These are phyloP conservation scores for Cenchrus fungigraminus DNA, from an alignment of 176 grass and related monocot species.

Conservation along the genomic window DNA sequence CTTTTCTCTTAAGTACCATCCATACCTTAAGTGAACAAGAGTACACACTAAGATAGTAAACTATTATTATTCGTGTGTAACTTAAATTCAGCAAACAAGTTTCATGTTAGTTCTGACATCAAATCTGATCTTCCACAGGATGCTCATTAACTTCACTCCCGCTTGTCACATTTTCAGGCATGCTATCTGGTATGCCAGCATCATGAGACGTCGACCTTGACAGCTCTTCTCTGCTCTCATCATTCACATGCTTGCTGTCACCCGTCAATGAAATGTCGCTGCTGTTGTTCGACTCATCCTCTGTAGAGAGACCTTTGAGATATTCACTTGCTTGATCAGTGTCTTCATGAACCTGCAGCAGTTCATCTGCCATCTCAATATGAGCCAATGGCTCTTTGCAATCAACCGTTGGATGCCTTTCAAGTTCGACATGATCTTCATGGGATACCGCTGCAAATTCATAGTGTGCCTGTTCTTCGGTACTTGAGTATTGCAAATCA, in stretches of 20 bases:
- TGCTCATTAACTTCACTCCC: not conserved
- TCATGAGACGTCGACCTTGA: slow-evolving; percentile 26
- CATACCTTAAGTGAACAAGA: too few species aligned
- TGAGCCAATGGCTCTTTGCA: slow-evolving; percentile 33
- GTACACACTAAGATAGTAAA: too few species aligned
- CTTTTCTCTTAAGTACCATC: too few species aligned
- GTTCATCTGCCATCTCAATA: slow-evolving; percentile 39
- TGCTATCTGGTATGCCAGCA: not conserved
- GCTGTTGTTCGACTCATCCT: slow-evolving; percentile 21
- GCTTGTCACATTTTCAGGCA: slow-evolving; percentile 13
- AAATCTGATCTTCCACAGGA: slow-evolving; percentile 16
- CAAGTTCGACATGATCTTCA: slow-evolving; percentile 36
- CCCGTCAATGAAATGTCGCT: not conserved
- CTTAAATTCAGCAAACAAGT: too few species aligned
- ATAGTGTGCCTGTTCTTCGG: slow-evolving; percentile 20
- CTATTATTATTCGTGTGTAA: too few species aligned
- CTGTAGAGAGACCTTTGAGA: slow-evolving; percentile 18
- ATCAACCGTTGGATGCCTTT: slow-evolving; percentile 35
- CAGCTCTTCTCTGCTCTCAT: slow-evolving; percentile 12
- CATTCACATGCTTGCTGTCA: not conserved
- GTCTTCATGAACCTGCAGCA: slow-evolving; percentile 42
- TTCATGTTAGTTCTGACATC: slow-evolving; percentile 19
- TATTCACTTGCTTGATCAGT: slow-evolving; percentile 44
- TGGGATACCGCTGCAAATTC: slow-evolving; percentile 27
- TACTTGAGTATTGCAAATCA: slow-evolving; percentile 33